Evolutionary conservation across 2,329 filamentous ascomycete genomes (phyloP).

Genomic region (Celoporthe dispersa): DNA sequence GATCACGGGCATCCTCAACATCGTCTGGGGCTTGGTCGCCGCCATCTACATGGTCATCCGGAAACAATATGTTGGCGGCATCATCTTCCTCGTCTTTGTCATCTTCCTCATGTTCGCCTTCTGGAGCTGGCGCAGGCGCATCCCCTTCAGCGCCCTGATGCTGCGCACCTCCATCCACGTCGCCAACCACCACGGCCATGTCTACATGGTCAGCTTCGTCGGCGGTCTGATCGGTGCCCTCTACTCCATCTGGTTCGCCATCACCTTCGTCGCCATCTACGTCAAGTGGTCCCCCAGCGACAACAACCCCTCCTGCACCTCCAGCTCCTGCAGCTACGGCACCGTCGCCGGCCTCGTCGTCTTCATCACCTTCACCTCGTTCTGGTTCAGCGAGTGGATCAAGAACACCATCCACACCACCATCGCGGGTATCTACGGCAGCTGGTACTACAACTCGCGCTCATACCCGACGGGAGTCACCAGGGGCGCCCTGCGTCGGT

Average conservation of each 20-base stretch:
- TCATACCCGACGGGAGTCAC: constrained; percentile 79
- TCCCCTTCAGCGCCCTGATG: constrained; percentile 91
- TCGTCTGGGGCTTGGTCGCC: constrained; percentile 81
- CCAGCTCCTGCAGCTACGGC: constrained; percentile 67
- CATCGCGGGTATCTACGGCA: constrained; percentile 86
- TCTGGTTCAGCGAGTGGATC: constrained; percentile 92
- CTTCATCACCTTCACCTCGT: constrained; percentile 88
- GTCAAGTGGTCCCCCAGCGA: constrained; percentile 74
- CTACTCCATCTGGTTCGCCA: constrained; percentile 82
- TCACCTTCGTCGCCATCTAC: constrained; percentile 86
- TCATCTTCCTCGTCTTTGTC: constrained; percentile 85
- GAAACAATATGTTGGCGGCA: constrained; percentile 80
- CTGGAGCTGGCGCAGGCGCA: constrained; percentile 85
- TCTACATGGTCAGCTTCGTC: constrained; percentile 83
- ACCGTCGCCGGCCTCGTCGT: constrained; percentile 84
- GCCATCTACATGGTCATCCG: constrained; percentile 83
- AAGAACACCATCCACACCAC: constrained; percentile 93
- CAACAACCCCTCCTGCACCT: constrained; percentile 56
- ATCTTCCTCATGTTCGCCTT: constrained; percentile 82
- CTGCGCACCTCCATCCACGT: constrained; percentile 85
- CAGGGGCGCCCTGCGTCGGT: constrained; percentile 78
- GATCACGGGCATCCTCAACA: constrained; percentile 88
- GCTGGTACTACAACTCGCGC: constrained; percentile 83
- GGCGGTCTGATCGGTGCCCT: constrained; percentile 78
- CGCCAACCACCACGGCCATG: constrained; percentile 80